These are phyloP conservation scores for Hortiboletus flavorubellus DNA, from an alignment of 768 basidiomycete genomes.

Conservation along the genomic window DNA sequence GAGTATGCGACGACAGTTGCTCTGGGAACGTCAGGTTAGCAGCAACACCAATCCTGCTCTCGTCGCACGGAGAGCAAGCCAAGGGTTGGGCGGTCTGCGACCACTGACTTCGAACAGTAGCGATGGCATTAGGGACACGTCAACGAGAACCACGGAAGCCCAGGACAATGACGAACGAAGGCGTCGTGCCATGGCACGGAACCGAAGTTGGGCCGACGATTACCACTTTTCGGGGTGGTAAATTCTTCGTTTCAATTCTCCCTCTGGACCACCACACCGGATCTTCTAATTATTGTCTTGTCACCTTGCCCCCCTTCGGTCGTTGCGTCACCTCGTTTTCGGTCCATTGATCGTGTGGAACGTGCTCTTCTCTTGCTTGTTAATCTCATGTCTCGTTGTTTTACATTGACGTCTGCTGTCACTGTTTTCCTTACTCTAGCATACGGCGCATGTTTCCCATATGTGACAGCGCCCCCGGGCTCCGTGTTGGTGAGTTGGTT, in stretches of 20 bases:
- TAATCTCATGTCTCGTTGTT: conserved; percentile 6
- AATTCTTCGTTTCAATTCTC: background rate
- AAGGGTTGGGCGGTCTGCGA: conserved; percentile 30
- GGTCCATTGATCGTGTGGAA: conserved; percentile 14
- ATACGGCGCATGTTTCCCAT: conserved; percentile 9
- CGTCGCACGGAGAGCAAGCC: conserved; percentile 27
- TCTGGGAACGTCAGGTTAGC: conserved; percentile 77
- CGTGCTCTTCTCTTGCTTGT: conserved; percentile 22
- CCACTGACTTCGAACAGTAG: conserved; percentile 33
- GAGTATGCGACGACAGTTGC: conserved; percentile 71
- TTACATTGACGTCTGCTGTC: conserved; percentile 10
- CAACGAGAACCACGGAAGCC: conserved; percentile 19
- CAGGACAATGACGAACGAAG: conserved; percentile 41
- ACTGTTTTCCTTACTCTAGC: conserved; percentile 16
- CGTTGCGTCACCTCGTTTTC: conserved; percentile 18
- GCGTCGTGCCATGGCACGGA: conserved; percentile 50
- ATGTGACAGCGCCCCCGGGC: conserved; percentile 9
- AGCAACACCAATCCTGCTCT: conserved; percentile 44
- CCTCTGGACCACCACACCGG: conserved; percentile 13
- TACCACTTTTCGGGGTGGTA: conserved; percentile 68
- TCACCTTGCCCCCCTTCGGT: conserved; percentile 18
- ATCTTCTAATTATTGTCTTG: conserved; percentile 25
- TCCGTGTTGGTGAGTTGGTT: conserved; percentile 16
- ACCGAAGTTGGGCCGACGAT: conserved; percentile 67
- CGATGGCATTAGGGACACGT: conserved; percentile 13